Conservation (phyloP, 176 grass and related monocot genomes). For the Triticum turgidum region DNA sequence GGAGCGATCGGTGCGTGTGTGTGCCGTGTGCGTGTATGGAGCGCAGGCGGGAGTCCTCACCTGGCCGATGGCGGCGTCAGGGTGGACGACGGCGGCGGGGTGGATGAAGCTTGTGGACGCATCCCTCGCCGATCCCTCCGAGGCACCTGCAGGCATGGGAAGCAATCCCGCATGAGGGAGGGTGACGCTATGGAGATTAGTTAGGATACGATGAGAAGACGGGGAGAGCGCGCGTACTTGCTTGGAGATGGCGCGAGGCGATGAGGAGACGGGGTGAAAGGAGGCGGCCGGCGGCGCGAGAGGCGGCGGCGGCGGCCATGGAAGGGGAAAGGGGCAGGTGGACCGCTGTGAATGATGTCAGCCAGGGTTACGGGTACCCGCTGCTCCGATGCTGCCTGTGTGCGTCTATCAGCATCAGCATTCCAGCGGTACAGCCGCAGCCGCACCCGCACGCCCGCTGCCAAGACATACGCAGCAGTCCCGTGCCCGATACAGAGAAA, state of each 20-base stretch:
- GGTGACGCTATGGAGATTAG: not conserved
- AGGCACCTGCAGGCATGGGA: constrained; percentile 16
- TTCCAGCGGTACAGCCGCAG: not conserved
- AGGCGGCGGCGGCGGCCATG: constrained; percentile 45
- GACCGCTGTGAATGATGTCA: constrained; percentile 10
- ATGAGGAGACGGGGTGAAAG: not conserved
- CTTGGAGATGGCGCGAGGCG: constrained; percentile 37
- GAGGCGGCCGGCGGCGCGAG: constrained; percentile 28
- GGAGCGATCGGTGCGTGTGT: not conserved
- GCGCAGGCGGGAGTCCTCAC: constrained; percentile 27
- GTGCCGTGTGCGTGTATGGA: not conserved
- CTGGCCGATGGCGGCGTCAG: constrained; percentile 68
- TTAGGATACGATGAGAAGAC: not conserved
- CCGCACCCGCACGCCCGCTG: no score
- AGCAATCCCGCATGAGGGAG: not conserved
- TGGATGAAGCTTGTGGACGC: constrained; percentile 39
- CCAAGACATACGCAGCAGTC: not conserved
- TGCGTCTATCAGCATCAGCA: not conserved
- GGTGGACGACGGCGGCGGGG: constrained; percentile 62
- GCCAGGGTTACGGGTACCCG: not conserved
- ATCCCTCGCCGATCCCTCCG: constrained; percentile 20
- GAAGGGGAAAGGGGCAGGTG: not conserved
- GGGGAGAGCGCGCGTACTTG: constrained; percentile 30
- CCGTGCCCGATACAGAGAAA: no score
- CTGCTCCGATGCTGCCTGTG: not conserved